Conservation (phyloP, 257 asterid species). For the Fraxinus quadrangulata region DNA sequence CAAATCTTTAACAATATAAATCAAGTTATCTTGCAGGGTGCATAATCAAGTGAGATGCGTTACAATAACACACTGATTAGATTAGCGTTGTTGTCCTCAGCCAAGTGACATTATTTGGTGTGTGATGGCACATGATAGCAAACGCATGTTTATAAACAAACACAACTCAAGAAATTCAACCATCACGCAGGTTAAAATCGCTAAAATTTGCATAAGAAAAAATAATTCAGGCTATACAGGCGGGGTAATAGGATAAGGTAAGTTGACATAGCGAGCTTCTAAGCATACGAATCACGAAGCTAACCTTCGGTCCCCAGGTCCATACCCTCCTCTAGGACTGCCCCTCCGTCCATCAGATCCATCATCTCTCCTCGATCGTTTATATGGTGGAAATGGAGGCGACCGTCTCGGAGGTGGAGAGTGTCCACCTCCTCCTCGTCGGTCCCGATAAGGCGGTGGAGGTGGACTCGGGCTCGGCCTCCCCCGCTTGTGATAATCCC, state of each 20-base stretch:
- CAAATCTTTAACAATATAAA: neutral
- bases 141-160: neutral
- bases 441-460: slow-evolving; percentile 79
- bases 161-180: neutral
- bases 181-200: neutral
- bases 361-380: slow-evolving; percentile 74
- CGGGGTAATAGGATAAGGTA: neutral
- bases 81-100: neutral
- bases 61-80: neutral
- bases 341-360: slow-evolving; percentile 80
- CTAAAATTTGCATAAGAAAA: neutral
- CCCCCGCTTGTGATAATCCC: slow-evolving; percentile 73
- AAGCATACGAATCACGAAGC: slow-evolving; percentile 13
- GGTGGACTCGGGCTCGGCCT: slow-evolving; percentile 82
- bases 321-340: slow-evolving; percentile 92
- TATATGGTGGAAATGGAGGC: slow-evolving; percentile 66
- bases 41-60: neutral
- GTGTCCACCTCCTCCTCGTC: slow-evolving; percentile 73
- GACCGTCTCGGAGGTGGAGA: slow-evolving; percentile 74
- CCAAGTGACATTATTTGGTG: neutral
- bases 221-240: neutral
- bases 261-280: neutral
- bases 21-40: neutral
- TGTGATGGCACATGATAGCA: neutral
- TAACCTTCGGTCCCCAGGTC: slow-evolving; percentile 83